Base-by-base conservation (phyloP, 805 yeast genomes). In the Helenozyma rhizophorensis region DNA sequence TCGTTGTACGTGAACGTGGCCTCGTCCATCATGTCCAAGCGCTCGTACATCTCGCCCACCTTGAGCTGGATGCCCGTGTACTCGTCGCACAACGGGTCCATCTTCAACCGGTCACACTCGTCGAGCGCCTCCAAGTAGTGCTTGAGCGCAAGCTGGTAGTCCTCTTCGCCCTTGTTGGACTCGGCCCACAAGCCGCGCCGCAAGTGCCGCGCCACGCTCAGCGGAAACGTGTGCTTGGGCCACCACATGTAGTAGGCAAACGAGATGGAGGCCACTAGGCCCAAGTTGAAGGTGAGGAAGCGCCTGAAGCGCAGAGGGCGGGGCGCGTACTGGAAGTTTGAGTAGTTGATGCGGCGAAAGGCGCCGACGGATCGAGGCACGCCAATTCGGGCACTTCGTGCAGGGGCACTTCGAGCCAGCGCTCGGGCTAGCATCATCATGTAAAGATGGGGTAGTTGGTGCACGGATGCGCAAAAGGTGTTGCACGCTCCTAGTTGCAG, bases 21-120 rank as follows among this genome's bases (percentile, higher is more conserved):
- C 32, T 81, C 83, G 10, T 74, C 74, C 21, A 51, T 43, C 76
- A 74, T 69, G 14, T 68, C 70, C 45, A 87, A 56, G 25, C 80
- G 68, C 49, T 86, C 95, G 52, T 77, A 84, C 87, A 87, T 82
- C 50, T 88, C 95, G 9, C 83, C 95, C 22, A 86, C 65, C 50
- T 89, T 86, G 54, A 90, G 66, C 50, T 89, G 95, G 33, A 90
- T 76, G 0, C 97, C 96, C 0, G 97, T 89, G 55, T 84, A 89
- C 50, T 84, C 90, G 50, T 86, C 93, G 36, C 77, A 68, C 21
- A 83, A 47, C 9, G 71, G 72, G 40, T 76, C 73, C 60, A 86
- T 54, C 0, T 68, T 69, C 28, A 76, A 58, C 17, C 68, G 62
- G 23, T 78, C 71, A 24, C 87, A 80, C 40, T 74, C 70, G 18